Evolutionary conservation across 1,139 yeast genomes (phyloP).

Genomic region (Spathaspora sp.): DNA sequence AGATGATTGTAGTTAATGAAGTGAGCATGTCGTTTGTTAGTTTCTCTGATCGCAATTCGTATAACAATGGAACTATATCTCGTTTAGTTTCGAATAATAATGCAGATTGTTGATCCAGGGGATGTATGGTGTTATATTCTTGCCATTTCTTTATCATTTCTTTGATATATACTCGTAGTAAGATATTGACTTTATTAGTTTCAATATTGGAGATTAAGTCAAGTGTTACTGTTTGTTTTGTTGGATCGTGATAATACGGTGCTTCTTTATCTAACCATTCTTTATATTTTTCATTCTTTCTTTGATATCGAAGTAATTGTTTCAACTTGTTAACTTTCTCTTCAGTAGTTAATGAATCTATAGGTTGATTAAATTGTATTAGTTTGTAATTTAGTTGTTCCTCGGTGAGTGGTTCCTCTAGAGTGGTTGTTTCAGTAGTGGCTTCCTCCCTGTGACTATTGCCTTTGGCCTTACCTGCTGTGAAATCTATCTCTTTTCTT

Average conservation of each 20-base stretch:
- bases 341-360: slow-evolving; percentile 7
- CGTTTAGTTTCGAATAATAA: slow-evolving; percentile 55
- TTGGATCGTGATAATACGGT: slow-evolving; percentile 8
- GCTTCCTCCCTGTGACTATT: background rate
- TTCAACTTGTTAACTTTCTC: slow-evolving; percentile 14
- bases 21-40: slow-evolving; percentile 47
- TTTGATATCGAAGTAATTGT: slow-evolving; percentile 10
- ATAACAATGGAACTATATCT: slow-evolving; percentile 60
- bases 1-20: slow-evolving; percentile 59
- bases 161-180: slow-evolving; percentile 52
- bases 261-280: slow-evolving; percentile 14
- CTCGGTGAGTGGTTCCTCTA: slow-evolving; percentile 28
- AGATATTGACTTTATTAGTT: slow-evolving; percentile 28
- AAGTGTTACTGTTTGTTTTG: slow-evolving; percentile 9
- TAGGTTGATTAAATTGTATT: slow-evolving; percentile 11
- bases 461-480: background rate
- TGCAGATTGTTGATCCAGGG: slow-evolving; percentile 6
- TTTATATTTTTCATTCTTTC: slow-evolving; percentile 14
- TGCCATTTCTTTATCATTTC: slow-evolving; percentile 49
- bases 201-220: slow-evolving; percentile 13
- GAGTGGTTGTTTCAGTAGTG: slow-evolving; percentile 9
- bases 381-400: slow-evolving; percentile 15
- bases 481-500: slow-evolving; percentile 14
- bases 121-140: slow-evolving; percentile 8
- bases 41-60: slow-evolving; percentile 51